Evolutionary conservation across 495 filamentous ascomycete genomes (phyloP), one percentile per base, ranked within the genome.

Genomic region (Penicillium diatomitis): DNA sequence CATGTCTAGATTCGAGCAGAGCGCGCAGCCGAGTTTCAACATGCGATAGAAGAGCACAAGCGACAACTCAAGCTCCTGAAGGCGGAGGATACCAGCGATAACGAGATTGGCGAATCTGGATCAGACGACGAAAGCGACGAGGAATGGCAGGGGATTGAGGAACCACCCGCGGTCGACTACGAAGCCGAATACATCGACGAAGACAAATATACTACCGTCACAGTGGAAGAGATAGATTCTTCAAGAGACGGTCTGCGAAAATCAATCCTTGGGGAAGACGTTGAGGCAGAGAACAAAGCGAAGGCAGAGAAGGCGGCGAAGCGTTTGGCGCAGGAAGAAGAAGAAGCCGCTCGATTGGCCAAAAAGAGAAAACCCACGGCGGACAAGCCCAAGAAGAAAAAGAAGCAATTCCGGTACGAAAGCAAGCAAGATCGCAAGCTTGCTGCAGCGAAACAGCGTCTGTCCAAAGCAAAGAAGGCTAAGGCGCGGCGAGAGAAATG

Each of bases 151-250:
- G 86, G 85, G 2, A 67, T 84, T 47, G 71, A 53, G 44, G 81
- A 85, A 41, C 66, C 75, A 7, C 74, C 75, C 4, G 72, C 74
- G 4, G 65, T 94, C 12, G 81, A 90, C 61, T 81, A 84, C 55
- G 88, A 96, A 58, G 90, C 91, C 46, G 90, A 96, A 66, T 98
- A 95, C 68, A 79, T 96, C 50, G 92, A 98, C 67, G 92, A 97
- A 65, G 91, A 96, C 59, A 86, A 85, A 64, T 94, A 87, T 60
- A 95, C 91, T 11, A 94, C 86, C 3, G 92, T 98, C 31, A 96
- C 88, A 0, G 80, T 98, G 0, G 89, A 96, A 63, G 84, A 85
- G n/a, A 88, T 98, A 61, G 85, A 84, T 57, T 71, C 91, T 6
- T 81, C 86, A 3, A 82, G 79, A 46, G 81, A 87, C 50, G 86